Base-by-base conservation (phyloP, 345 rosid species). In the Hypericum perforatum region DNA sequence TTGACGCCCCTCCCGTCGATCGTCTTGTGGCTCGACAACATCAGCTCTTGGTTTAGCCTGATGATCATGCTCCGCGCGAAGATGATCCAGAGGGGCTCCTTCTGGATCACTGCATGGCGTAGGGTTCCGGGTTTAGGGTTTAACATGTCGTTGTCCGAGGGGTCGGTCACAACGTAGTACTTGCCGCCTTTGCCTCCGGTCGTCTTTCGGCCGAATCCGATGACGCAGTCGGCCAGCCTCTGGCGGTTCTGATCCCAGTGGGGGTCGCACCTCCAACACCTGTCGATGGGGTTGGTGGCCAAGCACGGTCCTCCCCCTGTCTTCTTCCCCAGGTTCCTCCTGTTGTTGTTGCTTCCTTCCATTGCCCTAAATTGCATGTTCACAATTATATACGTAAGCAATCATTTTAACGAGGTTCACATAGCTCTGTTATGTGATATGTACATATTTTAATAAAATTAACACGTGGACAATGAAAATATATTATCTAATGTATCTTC, bases 241-340 rank as follows among this genome's bases (percentile, higher is more conserved):
- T 74, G 63, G 42, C 94, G 76, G 54, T 82, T 63, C 7, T 49
- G 43, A 3, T 70, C 77, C 95, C 97, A 90, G 10, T 80, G 63
- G 2, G 61, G 39, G 58, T 76, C 65, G 59, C 97, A 90, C 44
- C 97, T 75, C 95, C 91, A 90, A 52, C 97, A 86, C 56, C 75
- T 62, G 58, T 90, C 95, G 7, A 90, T 86, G 0, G 97, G 97
- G 71, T 90, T 90, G 16, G 83, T 70, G 40, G 89, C 91, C 41
- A 41, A 7, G 68, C 97, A 90, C 9, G 75, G 72, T 5, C 85
- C 84, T 0, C 2, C 16, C 12, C 4, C 37, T 62, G 36, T 58
- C 46, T 13, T 52, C 53, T 52, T 56, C 4, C 52, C 3, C 59
- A 79, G 9, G 8, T 8, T 45, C 58, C 97, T 76, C 48, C 95